Evolutionary conservation across 169 alveolate genomes (phyloP), one percentile per base, ranked within the genome.

Genomic region (Cryptosporidium bovis): DNA sequence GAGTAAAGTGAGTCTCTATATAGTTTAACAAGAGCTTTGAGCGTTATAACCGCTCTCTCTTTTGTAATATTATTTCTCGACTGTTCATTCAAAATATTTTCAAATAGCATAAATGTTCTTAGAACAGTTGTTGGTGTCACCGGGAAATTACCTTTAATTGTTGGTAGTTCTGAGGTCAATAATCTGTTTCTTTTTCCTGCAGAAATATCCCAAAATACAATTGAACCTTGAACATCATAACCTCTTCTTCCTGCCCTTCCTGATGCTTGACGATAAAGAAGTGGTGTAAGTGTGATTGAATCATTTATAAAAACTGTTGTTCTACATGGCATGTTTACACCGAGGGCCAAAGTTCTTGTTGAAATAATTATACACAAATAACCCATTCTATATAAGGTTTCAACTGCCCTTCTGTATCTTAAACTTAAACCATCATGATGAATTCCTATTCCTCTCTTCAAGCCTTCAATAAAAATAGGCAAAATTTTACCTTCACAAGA

Each of bases 191-290:
- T 90, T 66, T 94, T 93, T 65, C 93, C 93, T 67, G 91, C 93
- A 33, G 97, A 95, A 50, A 94, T 90, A 48, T 92, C 95, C 97
- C 96, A 94, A 91, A 96, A 95, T 29, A 96, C 82, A 46, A 96
- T 95, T 66, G 95, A 93, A 7, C 98, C 98, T 69, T 93, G 92
- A 50, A 95, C 85, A 90, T 96, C 98, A 87, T 93, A 96, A 27
- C 98, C 98, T 64, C 98, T 94, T 56, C 98, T 83, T 7, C 98
- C 98, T 1, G 97, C 96, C 24, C 98, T 95, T 29, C 98, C 98
- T 20, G 95, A 92, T 90, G 95, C 94, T 85, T 96, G 98, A 68
- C 95, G 92, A 93, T 90, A 96, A 95, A 96, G 92, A 58, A 95
- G 90, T 46, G 98, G 95, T 64, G 93, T 94, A 66, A 95, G 90